Conservation (phyloP, 345 rosid species). For the Garcia nutans region DNA sequence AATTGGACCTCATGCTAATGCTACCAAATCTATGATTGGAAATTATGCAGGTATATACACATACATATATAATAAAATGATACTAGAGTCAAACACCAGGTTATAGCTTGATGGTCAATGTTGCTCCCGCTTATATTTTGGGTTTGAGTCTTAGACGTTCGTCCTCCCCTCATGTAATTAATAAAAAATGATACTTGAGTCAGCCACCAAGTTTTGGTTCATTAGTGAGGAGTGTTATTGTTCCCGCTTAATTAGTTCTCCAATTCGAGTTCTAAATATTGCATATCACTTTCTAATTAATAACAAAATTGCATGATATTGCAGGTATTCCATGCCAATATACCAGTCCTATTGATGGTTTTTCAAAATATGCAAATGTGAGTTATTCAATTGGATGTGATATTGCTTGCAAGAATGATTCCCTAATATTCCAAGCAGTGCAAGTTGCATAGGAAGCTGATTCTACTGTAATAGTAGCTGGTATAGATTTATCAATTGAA, state of each 20-base stretch:
- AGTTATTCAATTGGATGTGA: conserved; percentile 48
- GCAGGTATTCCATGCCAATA: conserved; percentile 49
- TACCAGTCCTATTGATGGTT: conserved; percentile 46
- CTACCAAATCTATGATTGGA: conserved; percentile 53
- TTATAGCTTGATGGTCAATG: too few relatives aligned
- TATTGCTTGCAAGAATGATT: conserved; percentile 39
- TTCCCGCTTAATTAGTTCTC: too few relatives aligned
- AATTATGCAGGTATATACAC: conserved; percentile 57
- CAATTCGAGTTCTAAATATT: too few relatives aligned
- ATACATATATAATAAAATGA: neutral
- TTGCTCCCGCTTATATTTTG: too few relatives aligned
- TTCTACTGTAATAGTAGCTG: conserved; percentile 47
- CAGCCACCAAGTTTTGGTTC: too few relatives aligned
- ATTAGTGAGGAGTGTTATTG: too few relatives aligned
- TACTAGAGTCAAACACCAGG: too few relatives aligned
- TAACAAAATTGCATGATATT: neutral
- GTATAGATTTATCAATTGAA: conserved; percentile 47
- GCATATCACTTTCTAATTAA: neutral
- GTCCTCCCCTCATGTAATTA: too few relatives aligned
- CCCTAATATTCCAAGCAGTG: conserved; percentile 32
- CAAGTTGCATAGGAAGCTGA: conserved; percentile 42
- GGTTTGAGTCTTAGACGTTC: too few relatives aligned
- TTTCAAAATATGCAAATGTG: conserved; percentile 31
- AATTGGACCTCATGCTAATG: conserved; percentile 57
- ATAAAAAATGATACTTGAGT: too few relatives aligned